A percentile compares a stretch with the other conserved stretches of the same genome.
Conservation (phyloP, 192 early-diverging fungal species). For the Chytriomyces sp. region DNA sequence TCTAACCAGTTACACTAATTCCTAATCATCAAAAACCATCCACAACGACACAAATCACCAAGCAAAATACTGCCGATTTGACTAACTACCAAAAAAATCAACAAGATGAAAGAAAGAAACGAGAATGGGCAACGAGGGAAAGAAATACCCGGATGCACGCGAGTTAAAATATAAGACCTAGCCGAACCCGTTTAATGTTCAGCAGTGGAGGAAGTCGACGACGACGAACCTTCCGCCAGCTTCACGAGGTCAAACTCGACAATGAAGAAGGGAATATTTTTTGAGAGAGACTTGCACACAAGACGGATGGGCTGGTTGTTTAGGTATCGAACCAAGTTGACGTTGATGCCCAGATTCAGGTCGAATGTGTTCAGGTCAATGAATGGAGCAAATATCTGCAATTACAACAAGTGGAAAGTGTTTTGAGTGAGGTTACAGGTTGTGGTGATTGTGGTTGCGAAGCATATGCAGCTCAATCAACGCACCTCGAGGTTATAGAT, state of each 20-base stretch:
- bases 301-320: slow-evolving; percentile 71
- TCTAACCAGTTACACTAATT: no score
- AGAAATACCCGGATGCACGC: no score
- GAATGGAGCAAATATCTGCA: slow-evolving; percentile 71
- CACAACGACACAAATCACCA: no score
- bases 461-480: slow-evolving; percentile 18
- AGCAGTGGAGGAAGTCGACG: no score
- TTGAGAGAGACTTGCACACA: slow-evolving; percentile 67
- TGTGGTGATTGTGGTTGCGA: slow-evolving; percentile 36
- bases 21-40: no score
- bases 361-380: slow-evolving; percentile 55
- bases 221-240: no score
- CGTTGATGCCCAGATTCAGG: slow-evolving; percentile 54
- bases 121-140: no score
- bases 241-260: slow-evolving; percentile 60
- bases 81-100: no score
- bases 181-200: no score
- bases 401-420: slow-evolving; percentile 40
- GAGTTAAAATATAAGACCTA: no score
- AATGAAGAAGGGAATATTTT: slow-evolving; percentile 66
- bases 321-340: slow-evolving; percentile 49
- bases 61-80: no score
- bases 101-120: no score
- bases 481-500: slow-evolving; percentile 77
- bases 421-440: not conserved